phyloP scores from a whole-genome alignment of 352 stramenopile genomes.

The Globisporangium paddicum region DNA sequence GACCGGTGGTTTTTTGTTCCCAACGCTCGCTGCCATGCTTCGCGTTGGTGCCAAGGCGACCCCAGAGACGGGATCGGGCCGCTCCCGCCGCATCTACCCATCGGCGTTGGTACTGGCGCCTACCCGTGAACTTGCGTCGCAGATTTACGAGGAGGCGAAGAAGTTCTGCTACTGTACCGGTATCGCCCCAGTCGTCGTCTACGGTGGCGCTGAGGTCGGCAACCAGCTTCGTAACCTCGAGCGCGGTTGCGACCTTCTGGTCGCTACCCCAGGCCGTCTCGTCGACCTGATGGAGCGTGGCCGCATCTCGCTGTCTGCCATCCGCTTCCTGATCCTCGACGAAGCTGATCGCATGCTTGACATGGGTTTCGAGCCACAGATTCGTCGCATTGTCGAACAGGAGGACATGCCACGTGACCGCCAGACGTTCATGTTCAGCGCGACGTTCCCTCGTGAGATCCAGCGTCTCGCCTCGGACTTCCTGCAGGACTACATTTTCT shows the following conservation, averaged over 20 bases:
- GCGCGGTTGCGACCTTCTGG: slow-evolving; percentile 95
- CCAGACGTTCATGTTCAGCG: slow-evolving; percentile 99
- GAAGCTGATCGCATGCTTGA: slow-evolving; percentile 99
- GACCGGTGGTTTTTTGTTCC: slow-evolving; percentile 96
- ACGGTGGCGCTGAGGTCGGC: slow-evolving; percentile 91
- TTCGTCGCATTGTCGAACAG: slow-evolving; percentile 98
- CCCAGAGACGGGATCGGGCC: slow-evolving; percentile 42
- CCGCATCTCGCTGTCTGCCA: slow-evolving; percentile 86
- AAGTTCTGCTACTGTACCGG: slow-evolving; percentile 97
- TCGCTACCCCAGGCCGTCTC: slow-evolving; percentile 96
- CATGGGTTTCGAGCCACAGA: slow-evolving; percentile 99
- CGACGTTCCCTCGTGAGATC: slow-evolving; percentile 98
- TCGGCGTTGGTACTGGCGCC: slow-evolving; percentile 92
- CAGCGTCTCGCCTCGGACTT: slow-evolving; percentile 97
- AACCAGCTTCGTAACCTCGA: slow-evolving; percentile 84
- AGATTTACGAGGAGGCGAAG: slow-evolving; percentile 95
- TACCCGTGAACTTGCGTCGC: slow-evolving; percentile 92
- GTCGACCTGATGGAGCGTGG: slow-evolving; percentile 96
- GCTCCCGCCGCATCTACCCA: slow-evolving; percentile 87
- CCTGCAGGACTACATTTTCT: slow-evolving; percentile 98
- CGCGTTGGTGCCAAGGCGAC: slow-evolving; percentile 60
- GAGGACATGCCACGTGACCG: slow-evolving; percentile 96
- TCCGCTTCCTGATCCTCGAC: slow-evolving; percentile 97
- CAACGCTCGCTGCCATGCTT: slow-evolving; percentile 96
- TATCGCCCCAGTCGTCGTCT: slow-evolving; percentile 93